phyloP scores from a whole-genome alignment of 2,329 filamentous ascomycete species.

The Colletotrichum costaricense region DNA sequence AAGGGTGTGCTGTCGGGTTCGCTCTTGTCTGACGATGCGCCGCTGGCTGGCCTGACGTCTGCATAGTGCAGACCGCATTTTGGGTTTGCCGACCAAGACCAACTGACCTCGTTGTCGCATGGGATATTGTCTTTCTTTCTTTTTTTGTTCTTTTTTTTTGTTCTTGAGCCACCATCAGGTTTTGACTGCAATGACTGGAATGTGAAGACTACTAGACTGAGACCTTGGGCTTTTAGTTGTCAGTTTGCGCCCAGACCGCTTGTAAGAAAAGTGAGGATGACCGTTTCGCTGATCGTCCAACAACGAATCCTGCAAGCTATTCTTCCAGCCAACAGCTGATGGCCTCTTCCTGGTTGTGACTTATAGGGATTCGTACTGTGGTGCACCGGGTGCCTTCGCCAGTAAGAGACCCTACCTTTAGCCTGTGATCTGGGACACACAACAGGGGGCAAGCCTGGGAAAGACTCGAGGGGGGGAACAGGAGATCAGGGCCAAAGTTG shows the following conservation, averaged over 20 bases:
- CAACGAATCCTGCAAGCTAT: conserved; percentile 2
- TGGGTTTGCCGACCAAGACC: not conserved
- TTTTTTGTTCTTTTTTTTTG: not conserved
- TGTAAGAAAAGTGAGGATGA: conserved; percentile 3
- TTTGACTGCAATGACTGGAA: not conserved
- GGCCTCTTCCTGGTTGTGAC: not conserved
- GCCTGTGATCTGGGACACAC: not conserved
- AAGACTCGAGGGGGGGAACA: conserved; percentile 1
- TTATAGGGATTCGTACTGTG: not conserved
- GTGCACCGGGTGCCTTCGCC: too few relatives aligned
- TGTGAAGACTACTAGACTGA: not conserved
- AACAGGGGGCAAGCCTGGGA: not conserved
- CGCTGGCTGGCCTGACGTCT: conserved; percentile 3
- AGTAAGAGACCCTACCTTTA: not conserved
- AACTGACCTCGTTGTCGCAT: not conserved
- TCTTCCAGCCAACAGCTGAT: not conserved
- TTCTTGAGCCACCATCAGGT: not conserved
- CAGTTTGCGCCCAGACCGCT: not conserved
- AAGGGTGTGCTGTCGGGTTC: not conserved
- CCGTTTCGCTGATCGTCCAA: not conserved
- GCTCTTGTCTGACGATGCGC: conserved; percentile 14
- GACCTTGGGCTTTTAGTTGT: not conserved
- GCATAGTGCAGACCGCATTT: conserved; percentile 20
- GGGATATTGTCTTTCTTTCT: not conserved
- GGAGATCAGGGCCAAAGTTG: conserved; percentile 22